These are phyloP conservation scores for Camellia sinensis DNA, from an alignment of 148 eudicot species.

Conservation along the genomic window DNA sequence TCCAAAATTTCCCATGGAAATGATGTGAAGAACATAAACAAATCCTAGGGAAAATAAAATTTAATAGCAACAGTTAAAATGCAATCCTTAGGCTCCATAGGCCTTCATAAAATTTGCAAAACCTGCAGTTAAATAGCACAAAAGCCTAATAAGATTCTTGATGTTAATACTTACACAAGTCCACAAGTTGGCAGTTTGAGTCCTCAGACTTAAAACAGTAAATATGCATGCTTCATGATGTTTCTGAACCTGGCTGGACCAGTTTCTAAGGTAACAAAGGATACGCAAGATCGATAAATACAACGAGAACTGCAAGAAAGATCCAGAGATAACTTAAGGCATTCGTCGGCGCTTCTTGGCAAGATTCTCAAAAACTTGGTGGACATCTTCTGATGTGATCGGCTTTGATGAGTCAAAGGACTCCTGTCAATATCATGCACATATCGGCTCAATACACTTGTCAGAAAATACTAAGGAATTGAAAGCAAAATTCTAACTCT, in stretches of 20 bases:
- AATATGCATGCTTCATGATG: neutral
- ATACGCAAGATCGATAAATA: neutral
- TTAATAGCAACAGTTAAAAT: neutral
- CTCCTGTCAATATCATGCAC: slow-evolving; percentile 48
- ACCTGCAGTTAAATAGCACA: neutral
- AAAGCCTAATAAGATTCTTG: neutral
- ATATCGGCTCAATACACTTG: neutral
- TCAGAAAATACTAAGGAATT: neutral
- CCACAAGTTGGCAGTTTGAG: neutral
- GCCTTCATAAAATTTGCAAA: neutral
- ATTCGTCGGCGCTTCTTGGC: slow-evolving; percentile 74
- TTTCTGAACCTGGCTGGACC: slow-evolving; percentile 10
- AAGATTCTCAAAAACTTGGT: slow-evolving; percentile 85
- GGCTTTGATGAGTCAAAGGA: slow-evolving; percentile 60
- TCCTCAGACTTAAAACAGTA: neutral
- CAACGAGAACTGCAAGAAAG: neutral
- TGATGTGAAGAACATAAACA: too few species aligned
- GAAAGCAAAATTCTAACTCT: neutral
- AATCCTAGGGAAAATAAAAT: neutral
- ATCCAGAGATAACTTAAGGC: slow-evolving; percentile 19
- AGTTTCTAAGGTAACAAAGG: neutral
- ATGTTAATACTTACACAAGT: neutral
- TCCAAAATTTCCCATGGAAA: too few species aligned
- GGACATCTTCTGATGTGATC: slow-evolving; percentile 73
- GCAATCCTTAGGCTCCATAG: neutral